Evolutionary conservation across 164 flowering plant species (phyloP).

Genomic region (Liquidambar formosana): DNA sequence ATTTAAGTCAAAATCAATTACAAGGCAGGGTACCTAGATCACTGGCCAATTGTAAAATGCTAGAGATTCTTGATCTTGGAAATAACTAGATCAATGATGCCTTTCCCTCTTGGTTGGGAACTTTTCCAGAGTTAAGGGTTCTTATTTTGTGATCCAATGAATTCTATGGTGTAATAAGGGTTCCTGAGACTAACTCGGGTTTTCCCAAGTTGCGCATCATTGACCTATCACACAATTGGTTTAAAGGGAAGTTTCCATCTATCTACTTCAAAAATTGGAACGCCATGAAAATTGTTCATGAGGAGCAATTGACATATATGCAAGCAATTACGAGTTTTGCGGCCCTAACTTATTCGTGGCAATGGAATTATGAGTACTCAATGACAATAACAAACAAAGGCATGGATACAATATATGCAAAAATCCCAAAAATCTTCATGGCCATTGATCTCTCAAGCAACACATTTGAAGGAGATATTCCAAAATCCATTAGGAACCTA

Average conservation of each 20-base stretch:
- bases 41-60: background rate
- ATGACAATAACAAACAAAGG: too few species aligned
- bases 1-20: conserved; percentile 3
- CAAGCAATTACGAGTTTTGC: too few species aligned
- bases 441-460: too few species aligned
- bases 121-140: conserved; percentile 11
- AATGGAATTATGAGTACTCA: too few species aligned
- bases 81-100: conserved; percentile 3
- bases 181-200: background rate
- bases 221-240: conserved; percentile 20
- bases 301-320: too few species aligned
- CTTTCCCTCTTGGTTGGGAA: conserved; percentile 13
- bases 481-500: too few species aligned
- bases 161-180: conserved; percentile 13
- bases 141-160: conserved; percentile 17
- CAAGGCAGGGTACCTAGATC: conserved; percentile 7
- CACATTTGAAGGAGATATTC: too few species aligned
- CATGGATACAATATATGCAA: too few species aligned
- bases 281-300: background rate
- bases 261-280: background rate
- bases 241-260: conserved; percentile 12
- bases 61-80: conserved; percentile 11
- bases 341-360: too few species aligned
- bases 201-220: conserved; percentile 14
- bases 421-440: too few species aligned